phyloP scores from a whole-genome alignment of 495 filamentous ascomycete genomes.

The Penicillium pancosmium region DNA sequence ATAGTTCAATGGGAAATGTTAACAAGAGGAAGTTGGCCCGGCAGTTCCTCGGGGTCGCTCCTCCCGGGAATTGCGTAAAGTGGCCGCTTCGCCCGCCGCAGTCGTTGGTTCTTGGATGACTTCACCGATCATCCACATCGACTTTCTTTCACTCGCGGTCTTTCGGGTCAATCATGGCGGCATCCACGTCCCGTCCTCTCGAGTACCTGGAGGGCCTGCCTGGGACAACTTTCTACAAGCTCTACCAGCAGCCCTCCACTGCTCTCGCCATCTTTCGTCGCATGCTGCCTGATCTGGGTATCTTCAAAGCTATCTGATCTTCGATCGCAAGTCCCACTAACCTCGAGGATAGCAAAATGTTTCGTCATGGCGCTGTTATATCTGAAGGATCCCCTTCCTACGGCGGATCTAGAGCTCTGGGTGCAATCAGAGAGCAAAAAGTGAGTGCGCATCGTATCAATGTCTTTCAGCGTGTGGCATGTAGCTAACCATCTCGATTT shows the following conservation, averaged over 20 bases:
- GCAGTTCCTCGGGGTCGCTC: constrained; percentile 12
- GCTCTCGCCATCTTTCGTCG: constrained; percentile 94
- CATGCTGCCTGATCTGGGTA: constrained; percentile 92
- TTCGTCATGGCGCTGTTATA: constrained; percentile 95
- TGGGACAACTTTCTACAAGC: constrained; percentile 79
- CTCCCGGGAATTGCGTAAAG: constrained; percentile 41
- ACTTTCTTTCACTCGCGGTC: constrained; percentile 25
- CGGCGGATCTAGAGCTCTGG: constrained; percentile 81
- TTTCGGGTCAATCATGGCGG: constrained; percentile 60
- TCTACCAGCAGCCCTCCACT: constrained; percentile 96
- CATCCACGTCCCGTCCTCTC: constrained; percentile 65
- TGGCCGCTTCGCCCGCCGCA: constrained; percentile 39
- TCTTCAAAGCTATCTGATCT: constrained; percentile 27
- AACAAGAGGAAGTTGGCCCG: constrained; percentile 18
- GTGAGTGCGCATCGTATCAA: constrained; percentile 38
- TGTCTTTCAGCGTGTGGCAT: constrained; percentile 2
- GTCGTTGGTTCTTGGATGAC: constrained; percentile 12
- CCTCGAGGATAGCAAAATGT: constrained; percentile 69
- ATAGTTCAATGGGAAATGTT: constrained; percentile 1
- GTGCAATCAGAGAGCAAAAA: constrained; percentile 72
- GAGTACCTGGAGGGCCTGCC: constrained; percentile 91
- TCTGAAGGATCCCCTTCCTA: constrained; percentile 72
- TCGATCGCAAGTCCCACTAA: constrained; percentile 25
- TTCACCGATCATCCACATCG: constrained; percentile 7
- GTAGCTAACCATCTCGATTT: constrained; percentile 8